Percentiles rank a stretch among this genome's conserved stretches.
Conservation (phyloP, 768 basidiomycete species). For the Boletus coccyginus region DNA sequence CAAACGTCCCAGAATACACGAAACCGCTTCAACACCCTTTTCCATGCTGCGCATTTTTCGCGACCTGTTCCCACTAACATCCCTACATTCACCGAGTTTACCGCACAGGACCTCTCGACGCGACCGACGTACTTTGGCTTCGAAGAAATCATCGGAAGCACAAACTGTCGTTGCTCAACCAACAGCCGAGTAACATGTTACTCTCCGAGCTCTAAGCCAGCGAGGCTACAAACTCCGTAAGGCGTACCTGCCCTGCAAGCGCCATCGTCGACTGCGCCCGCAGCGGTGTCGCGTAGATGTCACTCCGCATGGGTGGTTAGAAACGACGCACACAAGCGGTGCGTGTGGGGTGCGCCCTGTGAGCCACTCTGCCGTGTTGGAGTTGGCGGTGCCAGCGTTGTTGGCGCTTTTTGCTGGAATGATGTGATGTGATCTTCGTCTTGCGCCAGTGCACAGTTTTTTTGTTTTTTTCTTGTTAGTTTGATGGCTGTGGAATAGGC, state of each 20-base stretch:
- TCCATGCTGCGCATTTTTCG: neutral
- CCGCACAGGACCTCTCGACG: neutral
- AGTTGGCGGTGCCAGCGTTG: neutral
- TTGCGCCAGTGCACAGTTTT: neutral
- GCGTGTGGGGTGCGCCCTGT: neutral
- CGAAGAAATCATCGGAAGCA: neutral
- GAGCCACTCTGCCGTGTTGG: neutral
- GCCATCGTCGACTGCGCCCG: conserved; percentile 43
- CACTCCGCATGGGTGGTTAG: too few species aligned
- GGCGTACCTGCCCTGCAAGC: conserved; percentile 45
- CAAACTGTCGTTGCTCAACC: neutral
- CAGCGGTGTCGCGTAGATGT: conserved; percentile 8
- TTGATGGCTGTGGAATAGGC: neutral
- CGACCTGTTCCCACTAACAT: neutral
- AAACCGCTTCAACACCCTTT: neutral
- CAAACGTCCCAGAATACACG: neutral
- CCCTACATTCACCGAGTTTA: neutral
- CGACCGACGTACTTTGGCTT: neutral
- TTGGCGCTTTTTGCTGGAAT: neutral
- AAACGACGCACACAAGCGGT: neutral
- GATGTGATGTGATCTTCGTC: neutral
- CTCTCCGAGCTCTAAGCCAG: conserved; percentile 30
- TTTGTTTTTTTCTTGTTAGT: neutral
- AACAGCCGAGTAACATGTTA: neutral
- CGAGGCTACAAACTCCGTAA: conserved; percentile 32